Base-by-base conservation (phyloP, 139 green algal species). In the Nannochloris sp. region DNA sequence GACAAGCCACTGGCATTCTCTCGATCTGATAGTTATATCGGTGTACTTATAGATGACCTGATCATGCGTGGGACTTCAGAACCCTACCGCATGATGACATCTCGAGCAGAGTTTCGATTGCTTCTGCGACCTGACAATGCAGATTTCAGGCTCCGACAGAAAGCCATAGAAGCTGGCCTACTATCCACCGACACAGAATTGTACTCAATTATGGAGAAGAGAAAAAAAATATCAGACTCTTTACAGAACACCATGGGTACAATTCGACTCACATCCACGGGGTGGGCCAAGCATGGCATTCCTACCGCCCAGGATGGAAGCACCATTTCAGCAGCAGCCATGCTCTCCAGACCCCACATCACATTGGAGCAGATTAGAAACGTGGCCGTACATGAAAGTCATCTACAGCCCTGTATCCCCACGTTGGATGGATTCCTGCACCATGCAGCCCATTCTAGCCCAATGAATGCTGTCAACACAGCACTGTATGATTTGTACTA, bases 11-110 rank as follows among this genome's bases (percentile, higher is more conserved):
- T 85, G 61, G 11, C 73, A 58, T 56, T 84, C 40, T 66, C 62
- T 9, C 48, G 79, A 6, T 49, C 62, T 13, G 64, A 84, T 29
- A 66, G 65, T 50, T 85, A 85, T 67, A 59, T 58, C 9, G 79
- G 79, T 6, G 79, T 85, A 28, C 61, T 85, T 12, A 51, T 84
- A 33, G 73, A 85, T 45, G 79, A 85, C 57, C 33, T 85, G 20
- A 63, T 82, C 13, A 61, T 20, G 13, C 49, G 69, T 10, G 75
- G 78, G 31, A 82, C 77, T 8, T 31, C 33, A 12, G 79, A 85
- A 64, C 79, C 79, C 9, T 85, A 85, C 61, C 69, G 79, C 49
- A 85, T 85, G 79, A 72, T 85, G 12, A 70, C 25, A 17, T 66
- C 79, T 0, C 66, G 79, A 25, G 79, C 76, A 14, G 79, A 85